Base-by-base conservation (phyloP, 495 filamentous ascomycete species). In the Bacidia gigantensis region DNA sequence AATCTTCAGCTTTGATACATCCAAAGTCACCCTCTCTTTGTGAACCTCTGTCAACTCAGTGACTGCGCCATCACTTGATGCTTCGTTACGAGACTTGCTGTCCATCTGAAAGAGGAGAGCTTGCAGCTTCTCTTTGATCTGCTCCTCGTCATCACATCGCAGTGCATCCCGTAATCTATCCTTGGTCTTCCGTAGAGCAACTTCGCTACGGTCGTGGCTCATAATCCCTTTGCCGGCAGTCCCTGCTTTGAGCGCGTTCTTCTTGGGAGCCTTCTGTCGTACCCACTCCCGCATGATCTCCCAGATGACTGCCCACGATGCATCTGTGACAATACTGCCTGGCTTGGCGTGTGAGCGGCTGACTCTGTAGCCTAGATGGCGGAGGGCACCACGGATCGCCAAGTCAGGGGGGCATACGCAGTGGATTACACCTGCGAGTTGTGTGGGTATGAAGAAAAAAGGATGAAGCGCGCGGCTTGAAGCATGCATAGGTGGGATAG, bases 201-300 rank as follows among this genome's bases (percentile, higher is more conserved):
- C 40, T 3, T 39, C 64, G 49, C 22, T 58, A 64, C 11, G 66
- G 52, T 24, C 66, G 59, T 73, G 73, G 5, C 62, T 54, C 75
- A 83, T 72, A 46, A 96, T 80, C 11, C 64, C 76, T 40, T 78
- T 86, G 7, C 81, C 90, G 0, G 85, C 65, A n/a, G 69, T 84
- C 18, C 77, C 76, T 29, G 78, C 69, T 52, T 75, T 81, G 3
- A 79, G 72, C 0, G 71, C 73, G 43, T 81, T 75, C 56, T 84
- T 93, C 43, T 90, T 69, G 0, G 87, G 87, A 0, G 72, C 66
- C 52, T 80, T 83, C 57, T 92, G 89, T 38, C 81, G 72, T 2
- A 80, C 72, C 90, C 90, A 98, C 67, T 93, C 86, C 29, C 85
- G 74, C 81, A 97, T 95, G 26, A 97, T 73, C 56, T 95, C 83